Evolutionary conservation across 345 rosid species (phyloP).

Genomic region (Aurinia saxatilis): DNA sequence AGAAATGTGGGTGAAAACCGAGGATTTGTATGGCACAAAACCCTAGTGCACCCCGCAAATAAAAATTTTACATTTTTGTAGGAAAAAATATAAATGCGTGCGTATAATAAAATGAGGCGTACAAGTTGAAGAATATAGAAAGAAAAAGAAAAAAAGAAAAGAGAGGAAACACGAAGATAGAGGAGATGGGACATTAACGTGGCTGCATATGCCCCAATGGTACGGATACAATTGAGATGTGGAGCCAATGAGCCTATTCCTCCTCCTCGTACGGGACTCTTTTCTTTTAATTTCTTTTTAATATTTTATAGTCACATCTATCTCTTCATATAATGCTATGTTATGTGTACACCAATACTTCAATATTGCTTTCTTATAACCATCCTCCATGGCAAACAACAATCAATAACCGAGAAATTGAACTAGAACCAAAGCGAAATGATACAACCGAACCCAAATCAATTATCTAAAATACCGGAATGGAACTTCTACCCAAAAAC

Average conservation of each 20-base stretch:
- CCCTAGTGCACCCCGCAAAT: conserved; percentile 14
- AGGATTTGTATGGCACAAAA: conserved; percentile 18
- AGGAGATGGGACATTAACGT: conserved; percentile 29
- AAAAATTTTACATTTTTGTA: not conserved
- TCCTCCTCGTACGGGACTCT: conserved; percentile 31
- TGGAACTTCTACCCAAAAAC: too few relatives aligned
- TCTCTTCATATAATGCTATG: conserved; percentile 14
- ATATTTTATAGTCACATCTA: conserved; percentile 22
- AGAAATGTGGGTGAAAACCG: not conserved
- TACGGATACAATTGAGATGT: conserved; percentile 25
- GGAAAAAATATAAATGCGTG: conserved; percentile 5
- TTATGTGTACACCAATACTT: not conserved
- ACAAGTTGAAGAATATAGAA: conserved; percentile 22
- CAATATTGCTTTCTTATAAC: not conserved
- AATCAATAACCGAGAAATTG: too few relatives aligned
- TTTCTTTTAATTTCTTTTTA: conserved; percentile 13
- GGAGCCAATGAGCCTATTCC: conserved; percentile 26
- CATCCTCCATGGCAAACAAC: not conserved
- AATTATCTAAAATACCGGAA: too few relatives aligned
- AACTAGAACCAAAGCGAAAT: too few relatives aligned
- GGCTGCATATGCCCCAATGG: conserved; percentile 20
- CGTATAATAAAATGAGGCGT: conserved; percentile 12
- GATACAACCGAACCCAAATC: too few relatives aligned
- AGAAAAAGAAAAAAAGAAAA: not conserved
- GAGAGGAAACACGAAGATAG: conserved; percentile 17